Percentiles rank a stretch among this genome's conserved stretches.
phyloP scores from a whole-genome alignment of 306 rosid genomes.

The Medicago ruthenica region DNA sequence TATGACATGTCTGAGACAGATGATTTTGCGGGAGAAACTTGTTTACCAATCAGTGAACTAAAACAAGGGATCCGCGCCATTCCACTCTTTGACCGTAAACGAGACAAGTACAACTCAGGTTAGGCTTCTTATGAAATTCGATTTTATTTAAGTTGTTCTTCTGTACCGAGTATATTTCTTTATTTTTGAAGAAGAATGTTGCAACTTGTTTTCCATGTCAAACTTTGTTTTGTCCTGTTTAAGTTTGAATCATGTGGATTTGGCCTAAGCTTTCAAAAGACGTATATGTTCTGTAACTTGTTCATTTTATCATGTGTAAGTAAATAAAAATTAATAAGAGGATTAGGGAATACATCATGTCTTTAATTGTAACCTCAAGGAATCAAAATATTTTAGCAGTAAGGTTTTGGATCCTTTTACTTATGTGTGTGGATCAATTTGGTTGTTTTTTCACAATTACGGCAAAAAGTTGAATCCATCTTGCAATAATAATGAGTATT shows the following conservation, averaged over 20 bases:
- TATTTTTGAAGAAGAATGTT: neutral
- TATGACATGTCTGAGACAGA: constrained; percentile 67
- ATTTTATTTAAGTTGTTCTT: constrained; percentile 47
- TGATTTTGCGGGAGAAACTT: constrained; percentile 78
- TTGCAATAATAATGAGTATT: neutral
- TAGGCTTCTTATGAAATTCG: constrained; percentile 67
- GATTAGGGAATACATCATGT: neutral
- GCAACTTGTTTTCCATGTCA: constrained; percentile 3
- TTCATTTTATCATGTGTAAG: constrained; percentile 17
- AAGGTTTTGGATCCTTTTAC: neutral
- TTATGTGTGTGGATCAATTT: neutral
- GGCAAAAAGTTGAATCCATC: neutral
- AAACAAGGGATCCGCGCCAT: constrained; percentile 68
- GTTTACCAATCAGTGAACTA: constrained; percentile 67
- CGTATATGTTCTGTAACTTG: constrained; percentile 11
- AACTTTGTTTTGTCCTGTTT: neutral
- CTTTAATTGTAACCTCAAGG: neutral
- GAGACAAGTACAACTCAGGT: constrained; percentile 63
- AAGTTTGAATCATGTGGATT: neutral
- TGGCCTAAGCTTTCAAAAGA: neutral
- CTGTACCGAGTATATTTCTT: neutral
- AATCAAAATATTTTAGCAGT: neutral
- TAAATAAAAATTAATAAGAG: neutral
- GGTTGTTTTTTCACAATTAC: neutral
- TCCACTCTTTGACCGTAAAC: constrained; percentile 60